phyloP scores from a whole-genome alignment of 495 filamentous ascomycete species.

The Beverwykella pulmonaria region DNA sequence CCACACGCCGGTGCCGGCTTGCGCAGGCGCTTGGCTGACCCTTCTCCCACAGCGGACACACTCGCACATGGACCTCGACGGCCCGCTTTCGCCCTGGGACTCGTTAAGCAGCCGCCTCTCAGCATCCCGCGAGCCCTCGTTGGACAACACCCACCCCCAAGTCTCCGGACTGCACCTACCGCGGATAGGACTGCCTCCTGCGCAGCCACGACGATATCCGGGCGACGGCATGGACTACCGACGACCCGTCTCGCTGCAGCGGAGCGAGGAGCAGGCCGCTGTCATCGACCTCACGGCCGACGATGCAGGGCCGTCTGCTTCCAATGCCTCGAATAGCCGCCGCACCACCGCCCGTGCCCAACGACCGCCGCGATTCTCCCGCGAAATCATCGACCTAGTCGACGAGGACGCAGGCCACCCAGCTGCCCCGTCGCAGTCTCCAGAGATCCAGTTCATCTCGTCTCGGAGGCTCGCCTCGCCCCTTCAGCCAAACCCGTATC shows the following conservation, averaged over 20 bases:
- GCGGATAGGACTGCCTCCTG: constrained; percentile 9
- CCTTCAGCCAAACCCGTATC: background rate
- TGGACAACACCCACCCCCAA: constrained; percentile 3
- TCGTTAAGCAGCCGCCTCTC: constrained; percentile 11
- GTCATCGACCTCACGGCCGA: constrained; percentile 59
- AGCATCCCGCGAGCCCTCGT: constrained; percentile 21
- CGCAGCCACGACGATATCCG: constrained; percentile 46
- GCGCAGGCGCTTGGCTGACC: constrained; percentile 19
- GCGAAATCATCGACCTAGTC: constrained; percentile 45
- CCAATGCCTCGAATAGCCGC: constrained; percentile 3
- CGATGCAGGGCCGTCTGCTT: constrained; percentile 24
- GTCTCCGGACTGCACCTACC: constrained; percentile 28
- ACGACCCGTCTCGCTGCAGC: constrained; percentile 47
- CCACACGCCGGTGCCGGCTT: background rate
- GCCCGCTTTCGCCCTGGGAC: constrained; percentile 21
- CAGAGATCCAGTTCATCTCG: constrained; percentile 38
- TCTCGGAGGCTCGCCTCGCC: constrained; percentile 27
- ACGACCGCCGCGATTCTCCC: constrained; percentile 31
- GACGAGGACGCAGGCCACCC: constrained; percentile 28
- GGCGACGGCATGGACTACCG: constrained; percentile 58
- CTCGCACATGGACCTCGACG: constrained; percentile 28
- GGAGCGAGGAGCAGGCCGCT: background rate
- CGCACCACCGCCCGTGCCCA: constrained; percentile 9
- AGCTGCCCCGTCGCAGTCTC: constrained; percentile 17
- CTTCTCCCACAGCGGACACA: constrained; percentile 24